Conservation (phyloP, 495 filamentous ascomycete genomes). For the Xylaria telfairii region DNA sequence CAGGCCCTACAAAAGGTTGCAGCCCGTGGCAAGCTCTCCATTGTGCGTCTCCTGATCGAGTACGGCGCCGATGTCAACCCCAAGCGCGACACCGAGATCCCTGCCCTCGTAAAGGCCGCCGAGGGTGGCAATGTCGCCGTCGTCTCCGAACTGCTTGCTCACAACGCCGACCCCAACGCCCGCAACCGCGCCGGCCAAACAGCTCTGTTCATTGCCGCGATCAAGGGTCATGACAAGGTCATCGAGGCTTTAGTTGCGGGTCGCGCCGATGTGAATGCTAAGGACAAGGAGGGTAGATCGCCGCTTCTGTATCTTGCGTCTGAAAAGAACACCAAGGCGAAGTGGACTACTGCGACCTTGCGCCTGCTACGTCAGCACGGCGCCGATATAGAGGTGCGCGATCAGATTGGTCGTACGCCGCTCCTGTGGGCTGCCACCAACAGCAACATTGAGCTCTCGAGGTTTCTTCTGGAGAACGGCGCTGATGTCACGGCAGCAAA, state of each 20-base stretch:
- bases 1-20: slow-evolving; percentile 63
- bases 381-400: slow-evolving; percentile 50
- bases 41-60: slow-evolving; percentile 58
- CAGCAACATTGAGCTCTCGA: slow-evolving; percentile 61
- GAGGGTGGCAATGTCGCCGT: slow-evolving; percentile 39
- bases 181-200: slow-evolving; percentile 46
- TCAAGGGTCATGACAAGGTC: slow-evolving; percentile 59
- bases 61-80: slow-evolving; percentile 62
- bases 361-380: slow-evolving; percentile 44
- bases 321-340: slow-evolving; percentile 39
- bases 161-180: slow-evolving; percentile 38
- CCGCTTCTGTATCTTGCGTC: slow-evolving; percentile 41
- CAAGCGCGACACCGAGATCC: slow-evolving; percentile 34
- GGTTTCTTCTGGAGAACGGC: slow-evolving; percentile 56
- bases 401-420: slow-evolving; percentile 61
- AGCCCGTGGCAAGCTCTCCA: slow-evolving; percentile 59
- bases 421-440: slow-evolving; percentile 70
- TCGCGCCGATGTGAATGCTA: slow-evolving; percentile 57
- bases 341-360: slow-evolving; percentile 41
- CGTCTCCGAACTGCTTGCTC: slow-evolving; percentile 36
- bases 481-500: slow-evolving; percentile 61
- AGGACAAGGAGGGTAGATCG: slow-evolving; percentile 39
- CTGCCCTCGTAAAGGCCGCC: slow-evolving; percentile 42
- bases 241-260: slow-evolving; percentile 56
- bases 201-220: slow-evolving; percentile 65